Conservation (phyloP, 1,139 yeast genomes). For the Candida gigantensis region DNA sequence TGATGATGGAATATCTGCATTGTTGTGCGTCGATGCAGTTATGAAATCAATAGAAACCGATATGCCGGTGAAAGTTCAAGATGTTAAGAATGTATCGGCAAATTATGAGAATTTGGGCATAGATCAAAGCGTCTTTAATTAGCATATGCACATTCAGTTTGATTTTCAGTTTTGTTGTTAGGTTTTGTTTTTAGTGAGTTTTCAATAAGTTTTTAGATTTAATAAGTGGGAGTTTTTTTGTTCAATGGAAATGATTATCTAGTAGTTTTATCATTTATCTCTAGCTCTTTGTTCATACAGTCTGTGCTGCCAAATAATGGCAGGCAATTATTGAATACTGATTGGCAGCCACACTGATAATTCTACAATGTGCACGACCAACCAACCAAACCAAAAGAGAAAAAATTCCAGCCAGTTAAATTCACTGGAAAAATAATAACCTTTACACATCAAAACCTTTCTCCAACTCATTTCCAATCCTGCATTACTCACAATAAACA, state of each 20-base stretch:
- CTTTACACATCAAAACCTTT: no score
- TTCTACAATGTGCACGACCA: background rate
- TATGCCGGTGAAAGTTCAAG: conserved; percentile 33
- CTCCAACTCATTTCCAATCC: no score
- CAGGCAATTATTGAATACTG: background rate
- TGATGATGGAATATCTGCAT: conserved; percentile 42
- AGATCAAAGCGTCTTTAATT: conserved; percentile 2
- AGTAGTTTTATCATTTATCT: no score
- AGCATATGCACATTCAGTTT: conserved; percentile 4
- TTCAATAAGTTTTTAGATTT: background rate
- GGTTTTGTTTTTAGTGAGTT: background rate
- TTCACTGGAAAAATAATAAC: conserved; percentile 7
- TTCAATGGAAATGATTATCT: no score
- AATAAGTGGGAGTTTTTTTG: background rate
- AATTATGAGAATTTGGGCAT: conserved; percentile 20
- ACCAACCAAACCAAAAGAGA: no score
- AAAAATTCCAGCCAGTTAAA: conserved; percentile 8
- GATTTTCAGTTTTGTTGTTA: background rate
- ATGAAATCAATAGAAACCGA: conserved; percentile 37
- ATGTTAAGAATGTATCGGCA: conserved; percentile 26
- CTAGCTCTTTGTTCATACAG: no score
- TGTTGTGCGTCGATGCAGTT: conserved; percentile 38
- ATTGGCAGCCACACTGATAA: conserved; percentile 2
- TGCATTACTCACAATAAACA: no score
- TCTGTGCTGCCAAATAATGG: no score